Evolutionary conservation across 768 basidiomycete genomes (phyloP).

Genomic region (Trichaptum fuscoviolaceum): DNA sequence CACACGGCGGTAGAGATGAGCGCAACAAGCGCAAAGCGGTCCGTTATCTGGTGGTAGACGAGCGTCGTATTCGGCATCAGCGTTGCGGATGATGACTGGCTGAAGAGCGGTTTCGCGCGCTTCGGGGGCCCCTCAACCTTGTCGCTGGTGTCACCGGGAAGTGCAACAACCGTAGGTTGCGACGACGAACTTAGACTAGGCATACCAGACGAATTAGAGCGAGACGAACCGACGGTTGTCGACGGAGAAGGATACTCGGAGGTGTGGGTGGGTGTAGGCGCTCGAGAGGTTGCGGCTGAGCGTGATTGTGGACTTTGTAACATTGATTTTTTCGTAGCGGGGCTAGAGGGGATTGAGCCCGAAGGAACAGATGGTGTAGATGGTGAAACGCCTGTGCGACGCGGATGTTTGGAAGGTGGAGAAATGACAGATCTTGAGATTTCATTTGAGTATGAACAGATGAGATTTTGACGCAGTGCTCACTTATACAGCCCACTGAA

Average conservation of each 20-base stretch:
- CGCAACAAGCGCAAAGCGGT: slow-evolving; percentile 64
- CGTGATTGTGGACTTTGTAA: slow-evolving; percentile 11
- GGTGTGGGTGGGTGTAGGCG: slow-evolving; percentile 19
- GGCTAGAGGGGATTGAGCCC: slow-evolving; percentile 2
- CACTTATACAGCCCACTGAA: slow-evolving; percentile 87
- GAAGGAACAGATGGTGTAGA: slow-evolving; percentile 6
- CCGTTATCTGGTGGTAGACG: slow-evolving; percentile 77
- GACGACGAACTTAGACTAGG: neutral
- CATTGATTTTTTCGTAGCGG: neutral
- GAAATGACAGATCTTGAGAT: slow-evolving; percentile 15
- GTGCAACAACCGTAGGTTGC: neutral
- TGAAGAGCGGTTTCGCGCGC: slow-evolving; percentile 44
- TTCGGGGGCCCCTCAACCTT: neutral
- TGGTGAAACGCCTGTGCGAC: slow-evolving; percentile 5
- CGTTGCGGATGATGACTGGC: slow-evolving; percentile 63
- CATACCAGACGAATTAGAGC: slow-evolving; percentile 4
- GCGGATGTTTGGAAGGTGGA: slow-evolving; percentile 14
- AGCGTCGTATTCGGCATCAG: slow-evolving; percentile 69
- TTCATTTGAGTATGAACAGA: slow-evolving; percentile 10
- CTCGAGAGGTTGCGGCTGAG: slow-evolving; percentile 10
- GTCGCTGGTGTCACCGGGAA: neutral
- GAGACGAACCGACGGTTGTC: slow-evolving; percentile 10
- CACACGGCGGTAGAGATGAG: slow-evolving; percentile 69
- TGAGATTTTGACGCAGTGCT: slow-evolving; percentile 8
- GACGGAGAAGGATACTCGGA: slow-evolving; percentile 13